Percentiles rank a stretch among this genome's conserved stretches.
Conservation (phyloP, 2,329 filamentous ascomycete species). For the Venturia effusa region DNA sequence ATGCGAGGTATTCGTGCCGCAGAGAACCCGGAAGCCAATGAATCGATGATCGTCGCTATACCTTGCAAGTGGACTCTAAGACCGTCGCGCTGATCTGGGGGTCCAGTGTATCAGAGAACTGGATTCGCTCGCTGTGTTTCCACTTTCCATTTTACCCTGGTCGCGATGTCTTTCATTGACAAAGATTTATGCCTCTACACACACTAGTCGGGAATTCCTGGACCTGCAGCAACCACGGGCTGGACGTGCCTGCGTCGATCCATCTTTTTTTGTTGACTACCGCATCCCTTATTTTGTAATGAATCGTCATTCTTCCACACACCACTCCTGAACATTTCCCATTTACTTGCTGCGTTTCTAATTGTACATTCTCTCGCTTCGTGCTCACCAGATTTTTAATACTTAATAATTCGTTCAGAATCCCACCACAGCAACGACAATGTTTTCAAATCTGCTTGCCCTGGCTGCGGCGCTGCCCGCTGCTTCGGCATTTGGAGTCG, state of each 20-base stretch:
- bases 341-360: not conserved
- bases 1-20: not conserved
- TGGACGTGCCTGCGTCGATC: not conserved
- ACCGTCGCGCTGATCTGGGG: not conserved
- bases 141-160: not conserved
- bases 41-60: not conserved
- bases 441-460: slow-evolving; percentile 23
- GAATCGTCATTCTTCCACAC: not conserved
- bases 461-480: slow-evolving; percentile 29
- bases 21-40: not conserved
- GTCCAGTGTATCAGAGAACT: not conserved
- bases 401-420: not conserved
- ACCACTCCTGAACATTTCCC: not conserved
- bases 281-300: not conserved
- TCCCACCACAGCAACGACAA: slow-evolving; percentile 19
- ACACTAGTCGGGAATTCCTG: not conserved
- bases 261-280: not conserved
- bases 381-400: not conserved
- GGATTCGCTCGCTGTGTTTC: not conserved
- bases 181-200: not conserved
- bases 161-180: not conserved
- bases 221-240: not conserved
- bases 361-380: not conserved
- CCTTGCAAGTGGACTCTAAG: slow-evolving; percentile 1
- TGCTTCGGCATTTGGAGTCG: slow-evolving; percentile 24